Percentiles rank a stretch among this genome's conserved stretches.
Conservation (phyloP, 306 rosid genomes). For the Glycine soja region DNA sequence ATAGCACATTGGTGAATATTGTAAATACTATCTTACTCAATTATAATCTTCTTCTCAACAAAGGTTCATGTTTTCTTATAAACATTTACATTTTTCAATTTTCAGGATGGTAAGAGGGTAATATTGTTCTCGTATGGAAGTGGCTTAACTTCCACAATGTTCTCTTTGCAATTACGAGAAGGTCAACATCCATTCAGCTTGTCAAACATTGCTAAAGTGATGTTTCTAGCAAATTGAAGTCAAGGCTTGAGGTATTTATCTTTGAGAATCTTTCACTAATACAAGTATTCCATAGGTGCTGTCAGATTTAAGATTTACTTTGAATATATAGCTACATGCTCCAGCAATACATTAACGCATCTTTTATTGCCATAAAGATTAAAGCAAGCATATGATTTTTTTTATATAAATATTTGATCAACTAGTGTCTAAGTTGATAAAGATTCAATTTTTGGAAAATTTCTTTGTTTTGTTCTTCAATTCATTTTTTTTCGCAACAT, state of each 20-base stretch:
- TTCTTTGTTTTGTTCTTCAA: not conserved
- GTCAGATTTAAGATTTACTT: not conserved
- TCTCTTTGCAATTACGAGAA: slow-evolving; percentile 68
- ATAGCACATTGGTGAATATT: slow-evolving; percentile 64
- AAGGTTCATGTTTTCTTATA: slow-evolving; percentile 35
- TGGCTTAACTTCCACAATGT: slow-evolving; percentile 83
- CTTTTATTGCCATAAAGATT: not conserved
- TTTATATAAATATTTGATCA: not conserved
- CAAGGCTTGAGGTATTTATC: slow-evolving; percentile 77
- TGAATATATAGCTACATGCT: slow-evolving; percentile 8
- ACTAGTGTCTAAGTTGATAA: not conserved
- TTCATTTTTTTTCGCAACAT: no score
- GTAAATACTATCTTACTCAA: slow-evolving; percentile 7
- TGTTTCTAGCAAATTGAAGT: slow-evolving; percentile 72
- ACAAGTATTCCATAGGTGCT: not conserved
- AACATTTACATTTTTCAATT: slow-evolving; percentile 37
- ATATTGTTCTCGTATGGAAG: slow-evolving; percentile 88
- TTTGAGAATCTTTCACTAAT: not conserved
- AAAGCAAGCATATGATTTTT: not conserved
- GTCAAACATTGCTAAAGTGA: slow-evolving; percentile 70
- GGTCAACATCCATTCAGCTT: slow-evolving; percentile 79
- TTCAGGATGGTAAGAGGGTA: slow-evolving; percentile 75
- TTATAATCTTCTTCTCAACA: slow-evolving; percentile 9
- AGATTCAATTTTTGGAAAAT: not conserved
- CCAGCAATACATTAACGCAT: slow-evolving; percentile 16